Base-by-base conservation (phyloP, 2,329 filamentous ascomycete species). In the Fusarium sp. region DNA sequence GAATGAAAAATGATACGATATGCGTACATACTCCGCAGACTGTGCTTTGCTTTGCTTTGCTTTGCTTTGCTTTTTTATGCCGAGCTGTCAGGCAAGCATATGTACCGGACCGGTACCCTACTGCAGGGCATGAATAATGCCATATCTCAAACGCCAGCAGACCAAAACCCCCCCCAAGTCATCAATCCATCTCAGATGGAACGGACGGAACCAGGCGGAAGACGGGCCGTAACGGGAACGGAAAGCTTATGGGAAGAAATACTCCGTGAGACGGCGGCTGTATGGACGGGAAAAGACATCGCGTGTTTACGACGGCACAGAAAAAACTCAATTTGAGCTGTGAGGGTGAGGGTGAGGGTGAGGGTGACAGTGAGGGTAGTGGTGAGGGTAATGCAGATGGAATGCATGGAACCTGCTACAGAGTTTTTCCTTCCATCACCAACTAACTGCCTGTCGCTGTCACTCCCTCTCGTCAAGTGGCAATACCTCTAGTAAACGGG, bases 221-320 rank as follows among this genome's bases (percentile, higher is more conserved):
- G 59, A 65, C 59, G 62, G 62, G 36, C 62, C 62, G 62, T 42
- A 23, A 41, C 61, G 61, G 61, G 58, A 64, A 50, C 47, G 47
- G 47, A 35, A 29, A 42, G 58, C 58, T 63, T 63, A 29, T 25
- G 45, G 35, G 18, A 20, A 20, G 2, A 6, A 39, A 37, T n/a
- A 23, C 36, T 36, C 51, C 36, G 58, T 35, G 4, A 35, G 14
- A 31, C 29, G 29, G 29, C 29, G 29, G 29, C 13, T 11, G 29
- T 11, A 29, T 29, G 27, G 27, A 29, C 27, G 27, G 27, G 27
- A 29, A 8, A 35, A 17, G n/a, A n/a, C 31, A 29, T 23, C 23
- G 27, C 17, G 27, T 45, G 48, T 33, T 31, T 25, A 25, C 23
- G 23, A 8, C 29, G 31, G 5, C 6, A 14, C 11, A 17, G 18